phyloP scores from a whole-genome alignment of 768 basidiomycete species.

The Austroboletus festivus region DNA sequence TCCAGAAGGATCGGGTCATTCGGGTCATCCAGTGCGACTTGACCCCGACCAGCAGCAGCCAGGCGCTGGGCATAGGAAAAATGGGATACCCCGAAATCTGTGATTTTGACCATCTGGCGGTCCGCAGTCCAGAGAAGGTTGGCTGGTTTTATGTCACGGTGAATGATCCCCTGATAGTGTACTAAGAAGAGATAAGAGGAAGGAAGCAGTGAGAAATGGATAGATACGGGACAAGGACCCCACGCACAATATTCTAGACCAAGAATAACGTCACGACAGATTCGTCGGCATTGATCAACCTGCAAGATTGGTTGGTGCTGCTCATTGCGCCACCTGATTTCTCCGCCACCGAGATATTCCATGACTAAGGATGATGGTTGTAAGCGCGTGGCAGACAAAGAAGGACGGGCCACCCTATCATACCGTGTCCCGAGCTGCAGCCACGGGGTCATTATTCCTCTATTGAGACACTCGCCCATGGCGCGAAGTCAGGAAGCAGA shows the following conservation, averaged over 20 bases:
- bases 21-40: conserved; percentile 38
- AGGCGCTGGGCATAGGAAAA: conserved; percentile 87
- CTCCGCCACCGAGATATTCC: conserved; percentile 94
- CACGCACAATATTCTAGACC: conserved; percentile 92
- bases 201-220: conserved; percentile 3
- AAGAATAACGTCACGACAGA: conserved; percentile 89
- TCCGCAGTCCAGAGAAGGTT: conserved; percentile 91
- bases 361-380: conserved; percentile 56
- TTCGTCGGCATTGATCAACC: conserved; percentile 78
- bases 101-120: conserved; percentile 90
- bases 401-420: conserved; percentile 23
- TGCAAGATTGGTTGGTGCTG: conserved; percentile 70
- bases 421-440: conserved; percentile 30
- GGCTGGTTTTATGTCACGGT: conserved; percentile 98
- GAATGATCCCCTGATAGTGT: conserved; percentile 96
- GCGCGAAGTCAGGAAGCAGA: conserved; percentile 22
- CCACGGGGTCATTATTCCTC: conserved; percentile 34
- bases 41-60: conserved; percentile 52
- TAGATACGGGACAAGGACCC: conserved; percentile 8
- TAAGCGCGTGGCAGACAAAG: conserved; percentile 19
- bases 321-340: conserved; percentile 82
- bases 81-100: conserved; percentile 96
- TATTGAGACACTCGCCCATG: conserved; percentile 30
- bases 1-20: conserved; percentile 70
- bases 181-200: conserved; percentile 46